A percentile compares a stretch with the other conserved stretches of the same genome.
These are phyloP conservation scores for Biscutella laevigata DNA, from an alignment of 441 rosid species.

Conservation along the genomic window DNA sequence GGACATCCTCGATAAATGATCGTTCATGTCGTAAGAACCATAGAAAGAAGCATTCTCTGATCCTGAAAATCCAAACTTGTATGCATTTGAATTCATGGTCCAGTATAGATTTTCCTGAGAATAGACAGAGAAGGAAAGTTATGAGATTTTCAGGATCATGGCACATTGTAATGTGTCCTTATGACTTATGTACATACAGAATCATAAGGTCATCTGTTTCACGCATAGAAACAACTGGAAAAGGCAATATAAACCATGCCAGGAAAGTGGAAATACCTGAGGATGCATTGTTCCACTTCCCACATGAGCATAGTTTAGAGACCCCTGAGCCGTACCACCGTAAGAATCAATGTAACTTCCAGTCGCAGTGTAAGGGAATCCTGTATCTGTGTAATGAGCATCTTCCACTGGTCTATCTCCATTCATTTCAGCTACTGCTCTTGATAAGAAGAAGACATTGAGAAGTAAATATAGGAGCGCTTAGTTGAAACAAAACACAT, in stretches of 20 bases:
- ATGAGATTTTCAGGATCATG: neutral
- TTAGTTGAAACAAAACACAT: neutral
- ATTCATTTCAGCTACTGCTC: slow-evolving; percentile 33
- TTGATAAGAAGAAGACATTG: neutral
- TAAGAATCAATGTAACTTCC: slow-evolving; percentile 46
- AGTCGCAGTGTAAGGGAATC: slow-evolving; percentile 43
- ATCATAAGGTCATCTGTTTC: neutral
- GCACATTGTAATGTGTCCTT: neutral
- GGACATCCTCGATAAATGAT: slow-evolving; percentile 51
- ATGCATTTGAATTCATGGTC: slow-evolving; percentile 63
- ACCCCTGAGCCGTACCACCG: slow-evolving; percentile 34
- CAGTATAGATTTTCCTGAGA: slow-evolving; percentile 61
- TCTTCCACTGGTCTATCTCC: slow-evolving; percentile 37
- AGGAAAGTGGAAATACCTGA: slow-evolving; percentile 34
- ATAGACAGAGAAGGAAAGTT: slow-evolving; percentile 11
- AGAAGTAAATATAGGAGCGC: neutral
- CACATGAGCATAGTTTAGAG: slow-evolving; percentile 29
- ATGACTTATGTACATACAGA: neutral
- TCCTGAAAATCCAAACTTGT: slow-evolving; percentile 68
- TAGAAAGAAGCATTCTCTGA: slow-evolving; percentile 50
- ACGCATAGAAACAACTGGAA: neutral
- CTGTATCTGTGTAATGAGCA: slow-evolving; percentile 39
- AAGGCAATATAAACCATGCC: neutral
- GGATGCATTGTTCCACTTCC: slow-evolving; percentile 29
- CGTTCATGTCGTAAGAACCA: slow-evolving; percentile 47